Evolutionary conservation across 306 rosid genomes (phyloP), one percentile per base, ranked within the genome.

Genomic region (Purshia tridentata): DNA sequence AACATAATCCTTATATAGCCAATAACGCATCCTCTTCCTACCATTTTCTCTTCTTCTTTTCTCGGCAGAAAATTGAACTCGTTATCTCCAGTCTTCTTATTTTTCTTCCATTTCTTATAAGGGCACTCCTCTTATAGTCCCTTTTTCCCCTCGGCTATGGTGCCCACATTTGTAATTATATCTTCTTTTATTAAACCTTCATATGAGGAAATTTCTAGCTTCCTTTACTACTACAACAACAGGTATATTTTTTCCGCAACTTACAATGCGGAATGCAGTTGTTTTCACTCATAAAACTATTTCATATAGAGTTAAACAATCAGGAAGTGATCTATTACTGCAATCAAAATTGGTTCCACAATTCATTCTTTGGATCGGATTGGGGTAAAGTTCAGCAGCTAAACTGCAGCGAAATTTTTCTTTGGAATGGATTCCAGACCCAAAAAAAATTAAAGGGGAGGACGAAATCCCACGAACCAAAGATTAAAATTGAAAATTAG

Each of bases 401-500:
- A 37, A 15, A 15, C 42, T 6, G 13, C 19, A 6, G 46, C 45
- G 4, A 14, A 37, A 35, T 0, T 22, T 60, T 12, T 60, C 35
- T 23, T 23, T 23, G 35, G 35, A 23, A 6, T 3, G 37, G 3
- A 37, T 60, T 39, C 66, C 13, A 23, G 29, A 23, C 29, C 29
- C 29, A 23, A 23, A 23, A 23, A 23, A 23, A n/a, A n/a, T n/a
- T 23, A 23, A 23, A 23, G 2, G 29, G 29, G 57, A n/a, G 9
- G 40, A 40, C 48, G 10, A 13, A 49, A 72, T 16, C 71, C 20
- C 61, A 41, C 42, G 8, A 40, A 37, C 29, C 29, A 16, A 48
- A 56, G 72, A 61, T 64, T 23, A 39, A 40, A 70, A 19, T 13
- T 29, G 19, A 19, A 67, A 71, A 68, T 15, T 12, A 16, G 41